A percentile compares a stretch with the other conserved stretches of the same genome.
phyloP scores from a whole-genome alignment of 2,329 filamentous ascomycete genomes.

The Fusarium gaditjirri region DNA sequence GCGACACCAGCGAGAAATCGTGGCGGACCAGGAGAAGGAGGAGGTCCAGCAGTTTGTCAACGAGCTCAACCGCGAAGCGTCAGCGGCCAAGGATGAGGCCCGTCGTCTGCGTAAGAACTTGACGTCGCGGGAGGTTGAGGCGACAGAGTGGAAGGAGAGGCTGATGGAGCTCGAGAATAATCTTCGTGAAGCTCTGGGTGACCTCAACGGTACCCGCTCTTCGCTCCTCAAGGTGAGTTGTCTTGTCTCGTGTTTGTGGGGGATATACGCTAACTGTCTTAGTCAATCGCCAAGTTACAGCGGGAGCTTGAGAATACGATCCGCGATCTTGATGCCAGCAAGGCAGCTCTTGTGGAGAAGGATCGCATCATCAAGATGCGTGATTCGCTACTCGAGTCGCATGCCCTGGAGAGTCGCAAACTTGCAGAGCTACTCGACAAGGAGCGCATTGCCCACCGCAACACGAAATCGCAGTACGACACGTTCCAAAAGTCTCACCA shows the following conservation, averaged over 20 bases:
- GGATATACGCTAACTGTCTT: slow-evolving; percentile 25
- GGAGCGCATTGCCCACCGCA: slow-evolving; percentile 84
- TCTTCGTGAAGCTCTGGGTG: slow-evolving; percentile 85
- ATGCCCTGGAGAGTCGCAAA: slow-evolving; percentile 86
- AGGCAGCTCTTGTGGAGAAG: slow-evolving; percentile 85
- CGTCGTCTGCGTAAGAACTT: slow-evolving; percentile 84
- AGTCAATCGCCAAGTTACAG: slow-evolving; percentile 88
- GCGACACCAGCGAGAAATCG: slow-evolving; percentile 84
- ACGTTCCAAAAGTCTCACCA: slow-evolving; percentile 88
- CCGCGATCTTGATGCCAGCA: slow-evolving; percentile 82
- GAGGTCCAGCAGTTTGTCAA: slow-evolving; percentile 94
- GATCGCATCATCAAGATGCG: slow-evolving; percentile 90
- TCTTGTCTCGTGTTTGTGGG: not conserved
- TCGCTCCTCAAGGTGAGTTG: slow-evolving; percentile 78
- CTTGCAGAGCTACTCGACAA: slow-evolving; percentile 90
- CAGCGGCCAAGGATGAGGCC: slow-evolving; percentile 85
- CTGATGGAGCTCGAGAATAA: slow-evolving; percentile 91
- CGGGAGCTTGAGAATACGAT: slow-evolving; percentile 86
- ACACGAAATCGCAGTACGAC: slow-evolving; percentile 89
- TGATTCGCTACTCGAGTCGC: slow-evolving; percentile 86
- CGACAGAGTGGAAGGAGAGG: slow-evolving; percentile 89
- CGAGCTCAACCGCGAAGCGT: slow-evolving; percentile 87
- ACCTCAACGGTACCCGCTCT: slow-evolving; percentile 85
- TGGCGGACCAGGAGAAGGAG: slow-evolving; percentile 90
- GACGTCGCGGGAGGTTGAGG: slow-evolving; percentile 86